phyloP scores from a whole-genome alignment of 805 yeast species.

The Saturnispora zaruensis region DNA sequence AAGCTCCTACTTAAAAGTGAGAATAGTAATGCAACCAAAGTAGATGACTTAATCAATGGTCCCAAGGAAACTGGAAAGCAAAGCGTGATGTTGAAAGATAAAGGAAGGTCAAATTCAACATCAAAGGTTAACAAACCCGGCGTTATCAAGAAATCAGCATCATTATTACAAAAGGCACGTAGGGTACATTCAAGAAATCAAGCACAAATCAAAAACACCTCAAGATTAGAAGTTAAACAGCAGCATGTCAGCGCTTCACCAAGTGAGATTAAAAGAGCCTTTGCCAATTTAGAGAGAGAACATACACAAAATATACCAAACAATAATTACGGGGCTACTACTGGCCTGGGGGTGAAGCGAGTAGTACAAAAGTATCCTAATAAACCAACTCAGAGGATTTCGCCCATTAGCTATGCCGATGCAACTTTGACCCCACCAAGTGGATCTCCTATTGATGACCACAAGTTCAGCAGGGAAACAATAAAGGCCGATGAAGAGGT shows the following conservation, averaged over 20 bases:
- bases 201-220: conserved; percentile 2
- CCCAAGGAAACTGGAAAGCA: background rate
- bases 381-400: background rate
- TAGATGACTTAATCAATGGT: too few species aligned
- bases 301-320: background rate
- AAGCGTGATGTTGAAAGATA: background rate
- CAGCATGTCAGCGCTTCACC: background rate
- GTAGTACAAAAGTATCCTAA: background rate
- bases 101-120: background rate
- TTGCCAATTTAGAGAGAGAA: conserved; percentile 2
- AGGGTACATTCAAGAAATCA: conserved; percentile 6
- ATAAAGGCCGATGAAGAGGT: background rate
- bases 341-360: background rate
- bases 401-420: background rate
- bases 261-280: conserved; percentile 2
- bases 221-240: background rate
- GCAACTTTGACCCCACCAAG: background rate
- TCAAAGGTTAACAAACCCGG: conserved; percentile 1
- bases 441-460: background rate
- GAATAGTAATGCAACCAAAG: background rate
- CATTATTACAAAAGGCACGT: conserved; percentile 6
- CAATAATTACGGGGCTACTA: background rate
- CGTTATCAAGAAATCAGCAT: background rate
- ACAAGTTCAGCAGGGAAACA: background rate
- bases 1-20: background rate